Percentiles rank a stretch among this genome's conserved stretches.
These are phyloP conservation scores for Zymoseptoria brevis DNA, from an alignment of 2,329 filamentous ascomycete genomes.

Conservation along the genomic window DNA sequence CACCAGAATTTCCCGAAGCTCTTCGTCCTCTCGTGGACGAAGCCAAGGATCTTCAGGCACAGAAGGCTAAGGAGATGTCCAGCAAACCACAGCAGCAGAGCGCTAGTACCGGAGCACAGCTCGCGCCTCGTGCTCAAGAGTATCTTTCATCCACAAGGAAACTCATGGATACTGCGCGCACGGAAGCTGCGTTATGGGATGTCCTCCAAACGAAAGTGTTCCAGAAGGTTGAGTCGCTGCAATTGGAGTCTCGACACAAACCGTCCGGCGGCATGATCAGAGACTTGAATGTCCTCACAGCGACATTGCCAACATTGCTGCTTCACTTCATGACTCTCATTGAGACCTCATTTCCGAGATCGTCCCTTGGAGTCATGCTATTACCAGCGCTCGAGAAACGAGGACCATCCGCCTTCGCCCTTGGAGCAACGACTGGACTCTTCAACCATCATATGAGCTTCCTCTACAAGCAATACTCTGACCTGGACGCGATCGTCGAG, in stretches of 20 bases:
- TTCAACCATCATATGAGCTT: slow-evolving; percentile 60
- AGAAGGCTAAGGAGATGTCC: neutral
- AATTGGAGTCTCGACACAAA: slow-evolving; percentile 6
- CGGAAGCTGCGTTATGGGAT: slow-evolving; percentile 60
- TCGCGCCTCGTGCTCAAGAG: neutral
- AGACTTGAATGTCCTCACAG: slow-evolving; percentile 7
- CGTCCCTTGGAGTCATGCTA: slow-evolving; percentile 52
- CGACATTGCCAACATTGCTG: slow-evolving; percentile 14
- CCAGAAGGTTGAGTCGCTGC: slow-evolving; percentile 5
- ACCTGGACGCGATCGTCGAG: slow-evolving; percentile 48
- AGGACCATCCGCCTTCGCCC: slow-evolving; percentile 61
- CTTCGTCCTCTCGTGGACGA: slow-evolving; percentile 17
- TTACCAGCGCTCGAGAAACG: slow-evolving; percentile 60
- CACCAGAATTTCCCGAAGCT: slow-evolving; percentile 11
- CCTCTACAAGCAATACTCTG: slow-evolving; percentile 54
- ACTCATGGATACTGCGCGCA: slow-evolving; percentile 47
- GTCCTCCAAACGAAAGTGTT: slow-evolving; percentile 56
- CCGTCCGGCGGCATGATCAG: neutral
- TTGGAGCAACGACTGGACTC: slow-evolving; percentile 61
- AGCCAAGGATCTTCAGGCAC: slow-evolving; percentile 2
- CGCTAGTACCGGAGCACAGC: neutral
- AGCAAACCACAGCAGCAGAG: neutral
- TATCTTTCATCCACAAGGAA: slow-evolving; percentile 43
- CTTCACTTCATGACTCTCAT: slow-evolving; percentile 15
- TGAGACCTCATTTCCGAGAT: slow-evolving; percentile 52